These are phyloP conservation scores for Microstroma glucosiphilum DNA, from an alignment of 1,284 basidiomycete genomes.

Conservation along the genomic window DNA sequence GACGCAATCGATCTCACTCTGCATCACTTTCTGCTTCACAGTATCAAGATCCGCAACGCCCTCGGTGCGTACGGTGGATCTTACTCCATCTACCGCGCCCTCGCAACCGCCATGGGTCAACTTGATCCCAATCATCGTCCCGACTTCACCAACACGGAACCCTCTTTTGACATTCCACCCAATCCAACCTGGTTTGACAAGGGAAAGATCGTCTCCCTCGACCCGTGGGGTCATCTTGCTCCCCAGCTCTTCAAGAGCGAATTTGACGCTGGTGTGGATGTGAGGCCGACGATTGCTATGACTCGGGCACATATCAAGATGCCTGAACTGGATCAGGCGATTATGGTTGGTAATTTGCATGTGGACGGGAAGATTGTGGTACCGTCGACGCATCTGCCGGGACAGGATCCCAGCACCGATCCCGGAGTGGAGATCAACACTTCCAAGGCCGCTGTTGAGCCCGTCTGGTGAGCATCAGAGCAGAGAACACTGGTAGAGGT, in stretches of 20 bases:
- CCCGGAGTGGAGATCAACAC: constrained; percentile 78
- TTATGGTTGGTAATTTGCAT: constrained; percentile 63
- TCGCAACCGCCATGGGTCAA: constrained; percentile 80
- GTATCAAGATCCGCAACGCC: constrained; percentile 81
- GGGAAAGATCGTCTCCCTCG: constrained; percentile 82
- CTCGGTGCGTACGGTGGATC: constrained; percentile 88
- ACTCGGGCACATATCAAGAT: constrained; percentile 79
- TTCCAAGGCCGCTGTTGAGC: constrained; percentile 61
- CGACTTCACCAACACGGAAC: constrained; percentile 73
- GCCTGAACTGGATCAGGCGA: constrained; percentile 79
- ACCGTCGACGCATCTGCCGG: constrained; percentile 29
- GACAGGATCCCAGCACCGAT: constrained; percentile 52
- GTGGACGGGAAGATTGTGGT: constrained; percentile 73
- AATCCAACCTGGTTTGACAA: constrained; percentile 75
- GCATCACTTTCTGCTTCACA: neutral
- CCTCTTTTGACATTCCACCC: constrained; percentile 74
- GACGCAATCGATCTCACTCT: too few species aligned
- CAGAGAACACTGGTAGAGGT: too few species aligned
- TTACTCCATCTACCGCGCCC: constrained; percentile 88
- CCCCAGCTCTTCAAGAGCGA: constrained; percentile 65
- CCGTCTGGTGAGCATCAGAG: constrained; percentile 11
- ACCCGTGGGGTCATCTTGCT: constrained; percentile 88
- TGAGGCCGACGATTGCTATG: constrained; percentile 57
- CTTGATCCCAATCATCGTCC: constrained; percentile 63
- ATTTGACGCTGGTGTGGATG: constrained; percentile 49